Evolutionary conservation across 768 basidiomycete genomes (phyloP).

Genomic region (Trametopsis cervina): DNA sequence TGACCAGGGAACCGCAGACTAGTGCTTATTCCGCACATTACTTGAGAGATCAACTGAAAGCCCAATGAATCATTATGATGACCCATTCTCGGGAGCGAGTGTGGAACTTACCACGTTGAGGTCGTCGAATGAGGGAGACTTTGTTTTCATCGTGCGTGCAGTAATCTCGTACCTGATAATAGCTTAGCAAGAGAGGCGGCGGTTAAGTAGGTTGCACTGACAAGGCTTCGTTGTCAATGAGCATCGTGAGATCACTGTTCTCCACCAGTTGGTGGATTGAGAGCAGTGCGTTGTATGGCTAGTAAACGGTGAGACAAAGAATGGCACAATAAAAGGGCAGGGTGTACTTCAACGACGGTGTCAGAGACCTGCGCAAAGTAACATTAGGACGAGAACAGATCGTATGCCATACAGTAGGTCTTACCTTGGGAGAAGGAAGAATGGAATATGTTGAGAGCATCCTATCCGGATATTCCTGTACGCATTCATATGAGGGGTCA

Average conservation of each 20-base stretch:
- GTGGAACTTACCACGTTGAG: slow-evolving; percentile 54
- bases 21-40: slow-evolving; percentile 94
- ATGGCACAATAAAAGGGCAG: not conserved
- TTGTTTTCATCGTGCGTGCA: slow-evolving; percentile 55
- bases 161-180: slow-evolving; percentile 62
- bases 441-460: slow-evolving; percentile 48
- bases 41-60: slow-evolving; percentile 65
- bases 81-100: not conserved
- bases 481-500: slow-evolving; percentile 21
- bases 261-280: slow-evolving; percentile 88
- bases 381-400: not conserved
- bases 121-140: slow-evolving; percentile 55
- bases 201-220: slow-evolving; percentile 27
- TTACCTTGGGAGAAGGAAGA: slow-evolving; percentile 50
- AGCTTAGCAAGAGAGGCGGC: not conserved
- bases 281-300: slow-evolving; percentile 81
- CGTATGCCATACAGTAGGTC: slow-evolving; percentile 7
- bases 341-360: slow-evolving; percentile 43
- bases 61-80: too few species aligned
- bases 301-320: not conserved
- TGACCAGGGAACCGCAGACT: slow-evolving; percentile 92
- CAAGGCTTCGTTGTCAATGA: slow-evolving; percentile 86
- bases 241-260: slow-evolving; percentile 76
- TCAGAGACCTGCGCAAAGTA: slow-evolving; percentile 32
- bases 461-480: slow-evolving; percentile 51